These are phyloP conservation scores for Ophiorrhiza pumila DNA, from an alignment of 257 asterid genomes.

Conservation along the genomic window DNA sequence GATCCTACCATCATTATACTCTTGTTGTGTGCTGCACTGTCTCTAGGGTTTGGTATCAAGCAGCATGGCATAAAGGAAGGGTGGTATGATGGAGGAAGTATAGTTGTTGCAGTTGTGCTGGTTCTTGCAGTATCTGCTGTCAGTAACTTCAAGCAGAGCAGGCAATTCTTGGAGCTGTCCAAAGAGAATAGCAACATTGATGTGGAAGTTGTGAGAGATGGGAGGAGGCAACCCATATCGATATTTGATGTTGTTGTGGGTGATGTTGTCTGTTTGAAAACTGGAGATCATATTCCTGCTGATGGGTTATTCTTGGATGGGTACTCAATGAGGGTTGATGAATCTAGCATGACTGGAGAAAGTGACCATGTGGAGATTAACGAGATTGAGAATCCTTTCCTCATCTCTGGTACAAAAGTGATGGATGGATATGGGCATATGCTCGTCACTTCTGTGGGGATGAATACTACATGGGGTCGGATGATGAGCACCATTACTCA, in stretches of 20 bases:
- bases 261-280: constrained; percentile 18
- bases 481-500: constrained; percentile 12
- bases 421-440: constrained; percentile 17
- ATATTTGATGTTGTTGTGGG: constrained; percentile 23
- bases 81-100: constrained; percentile 22
- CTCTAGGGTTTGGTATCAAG: constrained; percentile 22
- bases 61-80: constrained; percentile 18
- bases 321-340: constrained; percentile 17
- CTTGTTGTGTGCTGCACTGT: constrained; percentile 7
- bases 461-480: constrained; percentile 27
- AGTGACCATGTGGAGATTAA: constrained; percentile 16
- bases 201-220: constrained; percentile 23
- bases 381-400: constrained; percentile 9
- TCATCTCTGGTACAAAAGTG: constrained; percentile 23
- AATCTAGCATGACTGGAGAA: constrained; percentile 22
- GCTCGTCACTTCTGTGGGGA: constrained; percentile 27
- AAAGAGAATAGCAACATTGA: constrained; percentile 8
- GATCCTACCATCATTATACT: constrained; percentile 18
- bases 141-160: constrained; percentile 21
- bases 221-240: constrained; percentile 8
- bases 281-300: constrained; percentile 27
- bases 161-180: constrained; percentile 19
- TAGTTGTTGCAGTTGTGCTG: constrained; percentile 16
- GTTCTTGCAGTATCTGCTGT: constrained; percentile 19
- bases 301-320: constrained; percentile 21